phyloP scores from a whole-genome alignment of 1,284 basidiomycete species.

The Xanthoconium separans region DNA sequence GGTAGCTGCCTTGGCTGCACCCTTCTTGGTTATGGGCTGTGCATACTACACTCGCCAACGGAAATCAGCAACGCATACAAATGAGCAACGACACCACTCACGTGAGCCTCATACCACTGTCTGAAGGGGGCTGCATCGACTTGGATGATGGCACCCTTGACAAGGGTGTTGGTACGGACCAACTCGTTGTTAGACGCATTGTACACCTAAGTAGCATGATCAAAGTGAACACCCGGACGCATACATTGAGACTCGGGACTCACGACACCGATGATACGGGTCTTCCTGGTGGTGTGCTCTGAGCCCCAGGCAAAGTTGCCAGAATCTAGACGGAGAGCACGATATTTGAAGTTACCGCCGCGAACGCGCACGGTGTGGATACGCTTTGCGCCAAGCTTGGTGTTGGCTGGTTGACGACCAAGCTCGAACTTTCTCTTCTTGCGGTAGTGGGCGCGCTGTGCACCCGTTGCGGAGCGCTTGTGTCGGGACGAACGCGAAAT shows the following conservation, averaged over 20 bases:
- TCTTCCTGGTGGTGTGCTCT: slow-evolving; percentile 90
- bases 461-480: slow-evolving; percentile 92
- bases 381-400: slow-evolving; percentile 92
- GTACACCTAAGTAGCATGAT: slow-evolving; percentile 67
- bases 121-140: slow-evolving; percentile 96
- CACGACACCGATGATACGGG: slow-evolving; percentile 92
- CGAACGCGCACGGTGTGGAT: slow-evolving; percentile 91
- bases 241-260: slow-evolving; percentile 38
- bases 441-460: slow-evolving; percentile 93
- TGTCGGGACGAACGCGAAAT: slow-evolving; percentile 93
- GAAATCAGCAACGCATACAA: slow-evolving; percentile 9
- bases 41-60: slow-evolving; percentile 63
- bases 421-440: slow-evolving; percentile 99
- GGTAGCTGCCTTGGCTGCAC: slow-evolving; percentile 49
- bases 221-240: slow-evolving; percentile 6
- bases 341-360: slow-evolving; percentile 91
- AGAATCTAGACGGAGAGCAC: slow-evolving; percentile 89
- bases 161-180: slow-evolving; percentile 96
- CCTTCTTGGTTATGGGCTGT: slow-evolving; percentile 85
- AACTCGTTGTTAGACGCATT: slow-evolving; percentile 99
- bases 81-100: slow-evolving; percentile 42
- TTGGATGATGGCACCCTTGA: slow-evolving; percentile 93
- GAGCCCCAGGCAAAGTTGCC: slow-evolving; percentile 98
- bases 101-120: slow-evolving; percentile 97
- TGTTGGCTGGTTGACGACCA: slow-evolving; percentile 93